Evolutionary conservation across 2,329 filamentous ascomycete species (phyloP), one percentile per base, ranked within the genome.

Genomic region (Chrysoporthe austroafricana): DNA sequence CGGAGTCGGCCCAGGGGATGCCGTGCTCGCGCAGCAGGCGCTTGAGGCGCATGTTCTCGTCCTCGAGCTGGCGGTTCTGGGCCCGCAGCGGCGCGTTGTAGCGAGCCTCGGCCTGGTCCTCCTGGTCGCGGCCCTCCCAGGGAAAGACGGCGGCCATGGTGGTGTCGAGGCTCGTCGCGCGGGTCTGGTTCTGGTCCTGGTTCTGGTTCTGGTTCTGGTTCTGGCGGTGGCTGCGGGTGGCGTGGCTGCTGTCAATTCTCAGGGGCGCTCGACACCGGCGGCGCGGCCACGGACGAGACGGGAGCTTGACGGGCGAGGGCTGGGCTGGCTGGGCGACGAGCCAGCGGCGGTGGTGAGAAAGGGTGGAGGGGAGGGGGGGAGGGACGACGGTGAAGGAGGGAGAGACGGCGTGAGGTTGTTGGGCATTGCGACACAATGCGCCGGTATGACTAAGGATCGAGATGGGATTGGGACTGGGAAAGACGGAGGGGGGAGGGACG

Each of bases 71-170:
- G 70, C 79, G 78, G 62, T 84, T 84, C 71, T 80, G 78, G 65
- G 75, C 75, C 39, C 83, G 83, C n/a, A 85, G 76, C 43, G 84
- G 84, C 43, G 81, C 76, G 43, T 85, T 81, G 73, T 83, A 86
- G 60, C 79, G 78, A 46, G 77, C 74, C 74, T 81, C 82, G 60
- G 84, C 83, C 74, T 82, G 79, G 42, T 86, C 84, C 68, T 84
- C 79, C 72, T 82, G 83, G 71, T 87, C 85, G 64, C 84, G 82
- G 66, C 81, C 82, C 72, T 86, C 84, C 81, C 81, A 84, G 4
- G 84, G 81, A 60, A 77, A 65, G 42, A 59, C 34, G 54, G 46
- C 26, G 18, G 60, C 32, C 60, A 62, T 62, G 34, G 18, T 50
- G 16, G 18, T 26, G 44, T 26, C 26, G 54, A 8, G 26, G 36